Conservation (phyloP, 345 rosid genomes). For the Psidium guajava region DNA sequence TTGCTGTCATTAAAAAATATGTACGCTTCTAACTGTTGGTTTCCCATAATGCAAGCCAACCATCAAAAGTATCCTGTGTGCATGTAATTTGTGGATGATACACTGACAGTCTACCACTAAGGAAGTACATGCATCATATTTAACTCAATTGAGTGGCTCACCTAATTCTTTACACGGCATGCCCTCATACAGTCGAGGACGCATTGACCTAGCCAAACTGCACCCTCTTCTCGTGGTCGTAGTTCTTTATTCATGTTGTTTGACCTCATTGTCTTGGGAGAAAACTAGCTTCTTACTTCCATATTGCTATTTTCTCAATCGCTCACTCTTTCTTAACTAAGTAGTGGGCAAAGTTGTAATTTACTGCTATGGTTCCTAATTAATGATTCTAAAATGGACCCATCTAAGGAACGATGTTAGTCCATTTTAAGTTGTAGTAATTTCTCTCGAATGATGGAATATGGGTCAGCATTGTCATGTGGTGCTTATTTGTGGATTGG, state of each 20-base stretch:
- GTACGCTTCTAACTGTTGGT: slow-evolving; percentile 29
- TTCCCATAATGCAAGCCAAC: not conserved
- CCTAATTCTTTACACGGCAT: not conserved
- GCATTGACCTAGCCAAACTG: not conserved
- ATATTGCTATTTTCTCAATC: not conserved
- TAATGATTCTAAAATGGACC: not conserved
- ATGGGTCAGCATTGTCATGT: not conserved
- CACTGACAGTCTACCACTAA: not conserved
- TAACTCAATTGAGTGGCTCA: not conserved
- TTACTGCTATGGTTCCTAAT: not conserved
- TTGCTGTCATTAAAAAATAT: slow-evolving; percentile 56
- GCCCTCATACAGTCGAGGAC: not conserved
- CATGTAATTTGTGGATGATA: not conserved
- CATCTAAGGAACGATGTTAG: not conserved
- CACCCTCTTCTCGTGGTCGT: not conserved
- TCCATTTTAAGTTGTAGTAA: not conserved
- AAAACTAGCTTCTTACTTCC: not conserved
- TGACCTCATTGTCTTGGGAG: not conserved
- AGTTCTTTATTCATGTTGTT: not conserved
- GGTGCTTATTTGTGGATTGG: not conserved
- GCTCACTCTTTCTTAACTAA: not conserved
- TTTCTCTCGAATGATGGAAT: not conserved
- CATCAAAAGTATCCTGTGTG: not conserved
- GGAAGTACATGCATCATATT: not conserved
- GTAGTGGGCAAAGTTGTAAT: not conserved